Base-by-base conservation (phyloP, 73 alveolate genomes). In the Stentor roeselii region DNA sequence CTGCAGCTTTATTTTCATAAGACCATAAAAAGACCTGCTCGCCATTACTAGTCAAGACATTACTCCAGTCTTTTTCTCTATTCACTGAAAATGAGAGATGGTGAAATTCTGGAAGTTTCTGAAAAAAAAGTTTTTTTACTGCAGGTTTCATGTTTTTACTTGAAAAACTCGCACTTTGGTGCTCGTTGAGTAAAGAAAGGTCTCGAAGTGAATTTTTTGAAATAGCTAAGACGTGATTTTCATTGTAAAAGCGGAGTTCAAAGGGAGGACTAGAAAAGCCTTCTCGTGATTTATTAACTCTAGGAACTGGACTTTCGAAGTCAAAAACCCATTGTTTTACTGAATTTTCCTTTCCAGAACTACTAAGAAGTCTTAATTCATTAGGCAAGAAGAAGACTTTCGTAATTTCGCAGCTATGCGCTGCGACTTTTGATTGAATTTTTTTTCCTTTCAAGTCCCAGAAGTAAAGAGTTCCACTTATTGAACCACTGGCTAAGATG, bases 11-110 rank as follows among this genome's bases (percentile, higher is more conserved):
- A 86, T 94, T 94, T 60, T 87, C 96, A 85, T 86, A 84, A 21
- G 87, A 76, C 91, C 94, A 94, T 59, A 94, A 84, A 59, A 87
- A 83, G 1, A 96, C 97, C 37, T 31, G 59, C 1, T 85, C 59
- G 42, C 40, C 27, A 60, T 86, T 94, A 77, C 94, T 88, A 59
- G 98, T 90, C 6, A 93, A 86, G 58, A 95, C 83, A 86, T 95
- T 95, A 31, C 91, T 78, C 99, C 99, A 95, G 86, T 95, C 99
- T 86, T 94, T 86, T 90, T 95, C 97, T 83, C 98, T 89, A 59
- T 90, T 87, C 83, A 90, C 96, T 60, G 92, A 82, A 82, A 90
- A 95, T 75, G 89, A 95, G 84, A 95, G 92, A 60, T 83, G 60
- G 36, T 89, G 76, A 37, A 90, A 75, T 14, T 84, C 77, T 37